Percentiles rank a stretch among this genome's conserved stretches.
These are phyloP conservation scores for Yueomyces sinensis DNA, from an alignment of 805 yeast species.

Conservation along the genomic window DNA sequence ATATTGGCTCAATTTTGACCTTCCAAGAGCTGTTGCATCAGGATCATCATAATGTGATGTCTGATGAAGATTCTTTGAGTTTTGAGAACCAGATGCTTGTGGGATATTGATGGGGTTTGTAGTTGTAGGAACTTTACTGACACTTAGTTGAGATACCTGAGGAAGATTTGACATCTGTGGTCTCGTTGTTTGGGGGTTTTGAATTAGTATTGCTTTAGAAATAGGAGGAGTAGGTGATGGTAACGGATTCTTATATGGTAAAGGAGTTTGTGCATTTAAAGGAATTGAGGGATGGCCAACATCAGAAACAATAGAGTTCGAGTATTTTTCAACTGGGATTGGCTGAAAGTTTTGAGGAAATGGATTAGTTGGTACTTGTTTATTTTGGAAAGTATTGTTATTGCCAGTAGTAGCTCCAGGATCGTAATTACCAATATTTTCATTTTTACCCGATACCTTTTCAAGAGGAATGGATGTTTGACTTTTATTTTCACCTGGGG, in stretches of 20 bases:
- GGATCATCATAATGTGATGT: too few species aligned
- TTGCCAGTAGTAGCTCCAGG: neutral
- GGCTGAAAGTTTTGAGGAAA: neutral
- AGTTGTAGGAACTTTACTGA: too few species aligned
- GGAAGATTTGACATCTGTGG: too few species aligned
- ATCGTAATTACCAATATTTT: too few species aligned
- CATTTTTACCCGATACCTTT: neutral
- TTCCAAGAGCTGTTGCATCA: too few species aligned
- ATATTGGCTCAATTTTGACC: too few species aligned
- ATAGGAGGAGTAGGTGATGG: neutral
- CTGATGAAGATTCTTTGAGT: too few species aligned
- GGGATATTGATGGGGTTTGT: neutral
- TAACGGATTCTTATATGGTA: neutral
- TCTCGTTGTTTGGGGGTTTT: too few species aligned
- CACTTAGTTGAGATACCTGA: too few species aligned
- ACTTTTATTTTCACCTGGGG: too few species aligned
- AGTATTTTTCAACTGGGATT: neutral
- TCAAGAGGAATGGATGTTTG: too few species aligned
- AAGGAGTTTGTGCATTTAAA: neutral
- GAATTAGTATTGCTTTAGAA: too few species aligned
- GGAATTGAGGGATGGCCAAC: neutral
- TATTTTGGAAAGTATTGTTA: neutral
- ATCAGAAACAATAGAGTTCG: neutral
- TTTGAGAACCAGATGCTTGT: neutral
- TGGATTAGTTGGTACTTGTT: neutral